Evolutionary conservation across 148 eudicot species (phyloP), one percentile per base, ranked within the genome.

Genomic region (Chenopodium suecicum): DNA sequence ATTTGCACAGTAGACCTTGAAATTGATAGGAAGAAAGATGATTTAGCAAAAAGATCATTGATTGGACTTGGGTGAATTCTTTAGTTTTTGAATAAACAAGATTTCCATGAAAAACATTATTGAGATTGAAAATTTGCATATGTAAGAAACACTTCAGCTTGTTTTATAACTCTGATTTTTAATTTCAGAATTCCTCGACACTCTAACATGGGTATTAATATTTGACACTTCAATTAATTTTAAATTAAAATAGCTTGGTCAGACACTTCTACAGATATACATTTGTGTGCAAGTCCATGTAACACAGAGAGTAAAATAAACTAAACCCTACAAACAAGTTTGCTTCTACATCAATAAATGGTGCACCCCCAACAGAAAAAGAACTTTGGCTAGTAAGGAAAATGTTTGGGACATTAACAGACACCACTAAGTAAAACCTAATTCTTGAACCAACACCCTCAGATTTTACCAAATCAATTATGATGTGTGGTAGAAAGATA

Each of bases 1-100:
- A 93, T 72, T 92, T 91, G 89, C 98, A 93, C 22, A 93, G 82
- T 62, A 90, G 78, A 86, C 98, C 98, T 94, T 64, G 81, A 89
- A 74, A 58, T 46, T 54, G 79, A 78, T 76, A 52, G 52, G 56
- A 62, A 27, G 22, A 67, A 58, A 13, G 29, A 74, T 31, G 46
- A 20, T 37, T 63, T 37, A 78, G 74, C 60, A n/a, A 71, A 22
- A 27, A n/a, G 14, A 9, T 70, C 2, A 32, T 22, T 47, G 7
- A 14, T 5, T 50, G 9, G 60, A 73, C 22, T 47, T 5, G 47
- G 10, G 31, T n/a, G 17, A 13, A 14, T 27, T 50, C n/a, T 50
- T 9, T 46, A 34, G 54, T 11, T 46, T 46, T 25, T 22, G 9
- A n/a, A n/a, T 73, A 16, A 0, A 29, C 5, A 62, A 12, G 46